Conservation (phyloP, 345 rosid species). For the Melaleuca alternifolia region DNA sequence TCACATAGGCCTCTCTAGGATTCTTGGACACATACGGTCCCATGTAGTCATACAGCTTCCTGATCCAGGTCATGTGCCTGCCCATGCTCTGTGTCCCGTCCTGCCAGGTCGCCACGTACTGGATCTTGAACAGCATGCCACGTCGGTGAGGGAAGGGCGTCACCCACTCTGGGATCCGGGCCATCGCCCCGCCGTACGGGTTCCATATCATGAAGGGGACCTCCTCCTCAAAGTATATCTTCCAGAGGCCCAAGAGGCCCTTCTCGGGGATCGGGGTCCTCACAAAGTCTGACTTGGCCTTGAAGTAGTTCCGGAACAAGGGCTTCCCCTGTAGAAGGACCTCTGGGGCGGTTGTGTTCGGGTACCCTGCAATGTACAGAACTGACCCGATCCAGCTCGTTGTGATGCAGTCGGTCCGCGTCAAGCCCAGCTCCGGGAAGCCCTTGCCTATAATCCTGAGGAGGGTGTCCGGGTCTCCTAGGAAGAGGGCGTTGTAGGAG, state of each 20-base stretch:
- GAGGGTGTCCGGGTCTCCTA: conserved; percentile 18
- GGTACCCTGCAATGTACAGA: conserved; percentile 43
- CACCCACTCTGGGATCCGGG: conserved; percentile 15
- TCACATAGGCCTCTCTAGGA: conserved; percentile 55
- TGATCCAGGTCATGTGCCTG: conserved; percentile 44
- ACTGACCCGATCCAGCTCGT: conserved; percentile 60
- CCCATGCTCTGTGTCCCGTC: conserved; percentile 3
- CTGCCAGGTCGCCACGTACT: conserved; percentile 23
- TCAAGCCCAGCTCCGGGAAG: conserved; percentile 55
- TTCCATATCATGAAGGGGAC: conserved; percentile 53
- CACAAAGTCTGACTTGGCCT: conserved; percentile 62
- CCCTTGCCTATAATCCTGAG: conserved; percentile 30
- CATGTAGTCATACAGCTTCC: conserved; percentile 41
- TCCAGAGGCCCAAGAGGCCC: conserved; percentile 41
- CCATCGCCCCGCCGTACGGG: conserved; percentile 63
- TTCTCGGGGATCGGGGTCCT: conserved; percentile 20
- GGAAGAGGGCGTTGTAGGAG: conserved; percentile 19
- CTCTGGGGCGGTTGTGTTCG: conserved; percentile 23
- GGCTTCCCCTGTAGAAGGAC: conserved; percentile 44
- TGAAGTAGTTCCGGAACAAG: conserved; percentile 34
- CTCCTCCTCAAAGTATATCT: conserved; percentile 35
- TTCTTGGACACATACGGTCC: conserved; percentile 31
- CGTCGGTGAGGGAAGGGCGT: conserved; percentile 35
- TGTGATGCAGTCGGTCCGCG: conserved; percentile 29
- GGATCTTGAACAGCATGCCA: conserved; percentile 24